Percentiles rank a stretch among this genome's conserved stretches.
phyloP scores from a whole-genome alignment of 2,329 filamentous ascomycete genomes.

The Diplodia seriata region DNA sequence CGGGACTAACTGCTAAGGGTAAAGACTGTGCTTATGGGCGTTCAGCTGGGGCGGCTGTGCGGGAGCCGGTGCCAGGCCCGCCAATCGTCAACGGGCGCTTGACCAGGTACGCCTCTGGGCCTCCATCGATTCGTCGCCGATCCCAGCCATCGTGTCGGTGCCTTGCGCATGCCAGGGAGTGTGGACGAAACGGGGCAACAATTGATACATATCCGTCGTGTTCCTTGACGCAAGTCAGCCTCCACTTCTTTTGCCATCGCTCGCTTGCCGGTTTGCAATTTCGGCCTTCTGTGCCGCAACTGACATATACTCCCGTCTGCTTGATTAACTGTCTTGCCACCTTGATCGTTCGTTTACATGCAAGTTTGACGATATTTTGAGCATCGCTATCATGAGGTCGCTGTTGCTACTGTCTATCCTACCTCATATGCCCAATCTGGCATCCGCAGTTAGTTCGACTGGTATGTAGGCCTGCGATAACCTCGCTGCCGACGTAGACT shows the following conservation, averaged over 20 bases:
- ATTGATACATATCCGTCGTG: background rate
- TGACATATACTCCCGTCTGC: background rate
- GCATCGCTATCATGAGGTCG: background rate
- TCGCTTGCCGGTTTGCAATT: background rate
- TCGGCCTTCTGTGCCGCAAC: background rate
- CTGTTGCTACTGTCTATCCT: background rate
- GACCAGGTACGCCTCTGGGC: background rate
- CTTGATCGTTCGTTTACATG: background rate
- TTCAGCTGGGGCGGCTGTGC: constrained; percentile 14
- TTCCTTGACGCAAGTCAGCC: background rate
- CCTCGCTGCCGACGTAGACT: background rate
- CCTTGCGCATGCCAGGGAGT: background rate
- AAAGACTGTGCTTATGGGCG: background rate
- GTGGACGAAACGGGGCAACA: background rate
- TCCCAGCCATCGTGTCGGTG: background rate
- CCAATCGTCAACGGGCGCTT: background rate
- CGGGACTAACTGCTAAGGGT: background rate
- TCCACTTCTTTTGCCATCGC: background rate
- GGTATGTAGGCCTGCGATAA: background rate
- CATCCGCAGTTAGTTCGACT: background rate
- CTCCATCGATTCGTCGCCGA: background rate
- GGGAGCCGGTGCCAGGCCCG: background rate
- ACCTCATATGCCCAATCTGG: background rate
- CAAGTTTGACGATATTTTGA: background rate
- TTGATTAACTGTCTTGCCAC: background rate